Evolutionary conservation across 192 early-diverging fungal species (phyloP).

Genomic region (Coemansia sp.): DNA sequence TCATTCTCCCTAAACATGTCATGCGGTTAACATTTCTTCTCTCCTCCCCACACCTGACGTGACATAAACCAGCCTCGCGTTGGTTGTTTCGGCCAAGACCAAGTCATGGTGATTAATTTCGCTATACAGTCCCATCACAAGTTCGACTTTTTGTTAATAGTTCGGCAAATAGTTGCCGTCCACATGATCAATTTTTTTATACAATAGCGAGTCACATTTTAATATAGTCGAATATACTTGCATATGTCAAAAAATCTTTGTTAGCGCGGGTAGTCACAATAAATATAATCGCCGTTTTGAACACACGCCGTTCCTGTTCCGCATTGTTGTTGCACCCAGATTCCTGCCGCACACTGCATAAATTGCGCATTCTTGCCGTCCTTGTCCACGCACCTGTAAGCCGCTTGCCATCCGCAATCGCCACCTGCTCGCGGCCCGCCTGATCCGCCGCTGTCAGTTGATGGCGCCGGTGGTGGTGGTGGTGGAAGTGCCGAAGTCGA

Average conservation of each 20-base stretch:
- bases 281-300: slow-evolving; percentile 33
- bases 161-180: background rate
- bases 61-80: background rate
- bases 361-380: slow-evolving; percentile 26
- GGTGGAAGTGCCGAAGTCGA: background rate
- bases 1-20: background rate
- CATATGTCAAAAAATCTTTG: background rate
- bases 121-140: background rate
- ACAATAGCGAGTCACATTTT: background rate
- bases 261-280: slow-evolving; percentile 43
- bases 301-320: slow-evolving; percentile 38
- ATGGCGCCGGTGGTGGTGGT: background rate
- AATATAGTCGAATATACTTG: background rate
- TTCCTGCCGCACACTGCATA: slow-evolving; percentile 25
- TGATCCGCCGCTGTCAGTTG: background rate
- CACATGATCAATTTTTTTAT: background rate
- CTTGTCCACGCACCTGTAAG: slow-evolving; percentile 24
- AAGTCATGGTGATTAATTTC: background rate
- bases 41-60: background rate
- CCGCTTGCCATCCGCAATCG: slow-evolving; percentile 11
- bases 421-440: slow-evolving; percentile 13
- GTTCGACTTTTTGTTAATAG: background rate
- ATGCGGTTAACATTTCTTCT: background rate
- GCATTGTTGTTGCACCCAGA: slow-evolving; percentile 41
- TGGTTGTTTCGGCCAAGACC: background rate